Percentiles rank a stretch among this genome's conserved stretches.
These are phyloP conservation scores for Ceratocystis eucalypticola DNA, from an alignment of 2,329 filamentous ascomycete genomes.

Conservation along the genomic window DNA sequence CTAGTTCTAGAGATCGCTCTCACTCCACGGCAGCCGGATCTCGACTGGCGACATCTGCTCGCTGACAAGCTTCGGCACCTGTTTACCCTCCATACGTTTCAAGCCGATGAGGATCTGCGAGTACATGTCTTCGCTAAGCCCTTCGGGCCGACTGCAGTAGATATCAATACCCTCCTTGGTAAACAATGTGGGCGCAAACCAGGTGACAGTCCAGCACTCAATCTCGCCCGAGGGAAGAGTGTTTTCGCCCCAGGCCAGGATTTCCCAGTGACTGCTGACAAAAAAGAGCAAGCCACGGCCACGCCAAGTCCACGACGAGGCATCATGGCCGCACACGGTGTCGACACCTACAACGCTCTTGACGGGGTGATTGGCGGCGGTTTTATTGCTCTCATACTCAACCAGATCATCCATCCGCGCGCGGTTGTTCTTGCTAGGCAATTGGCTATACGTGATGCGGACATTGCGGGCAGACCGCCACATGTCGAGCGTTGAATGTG, in stretches of 20 bases:
- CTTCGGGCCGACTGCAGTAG: slow-evolving; percentile 51
- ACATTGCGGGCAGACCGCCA: slow-evolving; percentile 72
- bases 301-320: slow-evolving; percentile 56
- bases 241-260: slow-evolving; percentile 58
- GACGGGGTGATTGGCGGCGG: slow-evolving; percentile 33
- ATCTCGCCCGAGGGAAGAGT: slow-evolving; percentile 28
- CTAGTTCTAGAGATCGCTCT: slow-evolving; percentile 20
- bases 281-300: slow-evolving; percentile 63
- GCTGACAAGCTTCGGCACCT: slow-evolving; percentile 38
- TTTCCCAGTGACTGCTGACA: slow-evolving; percentile 65
- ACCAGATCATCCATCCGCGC: slow-evolving; percentile 57
- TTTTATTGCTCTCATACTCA: slow-evolving; percentile 46
- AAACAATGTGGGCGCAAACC: slow-evolving; percentile 72
- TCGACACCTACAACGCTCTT: slow-evolving; percentile 56
- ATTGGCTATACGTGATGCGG: slow-evolving; percentile 56
- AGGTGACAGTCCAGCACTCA: slow-evolving; percentile 66
- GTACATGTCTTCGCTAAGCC: slow-evolving; percentile 45
- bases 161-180: slow-evolving; percentile 72
- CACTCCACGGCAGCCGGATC: slow-evolving; percentile 39
- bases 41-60: slow-evolving; percentile 38
- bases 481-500: slow-evolving; percentile 64
- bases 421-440: slow-evolving; percentile 32
- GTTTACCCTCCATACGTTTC: slow-evolving; percentile 34
- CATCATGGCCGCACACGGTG: slow-evolving; percentile 28
- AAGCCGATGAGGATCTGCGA: slow-evolving; percentile 42